Percentiles rank a stretch among this genome's conserved stretches.
These are phyloP conservation scores for Raphanus raphanistrum DNA, from an alignment of 345 rosid genomes.

Conservation along the genomic window DNA sequence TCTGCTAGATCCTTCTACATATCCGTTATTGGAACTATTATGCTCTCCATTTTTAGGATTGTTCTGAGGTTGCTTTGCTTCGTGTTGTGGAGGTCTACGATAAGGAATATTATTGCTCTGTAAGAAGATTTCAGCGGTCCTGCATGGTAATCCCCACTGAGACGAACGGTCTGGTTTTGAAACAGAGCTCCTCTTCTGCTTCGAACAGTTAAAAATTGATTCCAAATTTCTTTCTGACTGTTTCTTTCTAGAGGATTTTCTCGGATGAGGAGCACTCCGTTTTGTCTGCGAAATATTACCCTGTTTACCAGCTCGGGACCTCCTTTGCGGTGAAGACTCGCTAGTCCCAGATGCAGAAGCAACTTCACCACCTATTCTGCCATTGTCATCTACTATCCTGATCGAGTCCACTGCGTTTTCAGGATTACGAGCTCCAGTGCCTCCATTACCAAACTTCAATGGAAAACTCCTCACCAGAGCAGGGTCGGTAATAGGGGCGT, in stretches of 20 bases:
- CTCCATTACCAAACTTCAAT: conserved; percentile 35
- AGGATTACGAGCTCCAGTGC: conserved; percentile 32
- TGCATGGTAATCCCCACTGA: conserved; percentile 65
- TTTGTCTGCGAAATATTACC: conserved; percentile 43
- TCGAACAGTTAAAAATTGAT: conserved; percentile 45
- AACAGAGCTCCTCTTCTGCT: conserved; percentile 70
- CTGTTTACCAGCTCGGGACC: conserved; percentile 46
- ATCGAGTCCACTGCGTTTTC: conserved; percentile 38
- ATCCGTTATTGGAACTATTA: conserved; percentile 36
- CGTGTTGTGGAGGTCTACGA: conserved; percentile 42
- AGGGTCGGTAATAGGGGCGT: conserved; percentile 39
- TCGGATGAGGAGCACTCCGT: conserved; percentile 44
- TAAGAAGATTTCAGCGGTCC: conserved; percentile 48
- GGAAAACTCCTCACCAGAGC: conserved; percentile 32
- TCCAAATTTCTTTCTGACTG: conserved; percentile 40
- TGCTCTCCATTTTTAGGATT: conserved; percentile 41
- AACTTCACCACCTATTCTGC: conserved; percentile 40
- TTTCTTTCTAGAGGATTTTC: conserved; percentile 43
- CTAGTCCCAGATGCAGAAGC: conserved; percentile 46
- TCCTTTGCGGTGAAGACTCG: conserved; percentile 48
- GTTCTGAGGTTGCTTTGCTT: conserved; percentile 41
- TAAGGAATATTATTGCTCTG: conserved; percentile 42
- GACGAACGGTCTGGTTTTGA: conserved; percentile 69
- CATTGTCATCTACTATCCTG: conserved; percentile 39
- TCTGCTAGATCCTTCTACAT: conserved; percentile 41